Base-by-base conservation (phyloP, 352 stramenopile species). In the Globisporangium mamillatum region DNA sequence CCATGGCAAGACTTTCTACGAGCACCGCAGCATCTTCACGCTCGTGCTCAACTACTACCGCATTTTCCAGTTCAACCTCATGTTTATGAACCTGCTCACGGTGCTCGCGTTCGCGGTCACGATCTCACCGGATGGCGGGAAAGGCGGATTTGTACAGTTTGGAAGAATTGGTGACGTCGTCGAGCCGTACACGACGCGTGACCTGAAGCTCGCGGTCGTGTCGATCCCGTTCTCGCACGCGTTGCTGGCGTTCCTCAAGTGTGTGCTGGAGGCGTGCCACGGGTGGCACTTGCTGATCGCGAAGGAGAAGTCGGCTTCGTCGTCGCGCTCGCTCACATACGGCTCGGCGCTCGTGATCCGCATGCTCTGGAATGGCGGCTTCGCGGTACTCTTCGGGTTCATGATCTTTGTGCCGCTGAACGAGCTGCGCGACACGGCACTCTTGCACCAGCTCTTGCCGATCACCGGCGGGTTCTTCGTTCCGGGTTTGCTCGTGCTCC, bases 61-160 rank as follows among this genome's bases (percentile, higher is more conserved):
- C 20, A 93, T 93, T 67, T 93, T 93, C 73, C 81, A 91, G 62
- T 93, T 93, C 75, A 90, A 93, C 66, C 69, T 91, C 44, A 85
- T 92, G 77, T 92, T 91, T 62, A 60, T 92, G 54, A 71, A 88
- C 48, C 44, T 75, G 24, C 67, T 92, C 3, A 74, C 70, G 12
- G 82, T 91, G 9, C 66, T 91, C 54, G 65, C 76, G 5, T 92
- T 90, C 66, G 74, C 69, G 3, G 78, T 87, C 6, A 79, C 80
- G 12, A 76, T 92, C 54, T 91, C 82, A 0, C 81, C 81, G 1
- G 75, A 81, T 41, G 84, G 84, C 22, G 84, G 82, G 53, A 86
- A 85, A 63, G 64, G 65, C 48, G 77, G 82, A 0, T 88, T 87
- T 72, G 46, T 55, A 7, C 82, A 92, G 57, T 92, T 92, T 27